A percentile compares a stretch with the other conserved stretches of the same genome.
Conservation (phyloP, 495 filamentous ascomycete species). For the Aspergillus kassunensis region DNA sequence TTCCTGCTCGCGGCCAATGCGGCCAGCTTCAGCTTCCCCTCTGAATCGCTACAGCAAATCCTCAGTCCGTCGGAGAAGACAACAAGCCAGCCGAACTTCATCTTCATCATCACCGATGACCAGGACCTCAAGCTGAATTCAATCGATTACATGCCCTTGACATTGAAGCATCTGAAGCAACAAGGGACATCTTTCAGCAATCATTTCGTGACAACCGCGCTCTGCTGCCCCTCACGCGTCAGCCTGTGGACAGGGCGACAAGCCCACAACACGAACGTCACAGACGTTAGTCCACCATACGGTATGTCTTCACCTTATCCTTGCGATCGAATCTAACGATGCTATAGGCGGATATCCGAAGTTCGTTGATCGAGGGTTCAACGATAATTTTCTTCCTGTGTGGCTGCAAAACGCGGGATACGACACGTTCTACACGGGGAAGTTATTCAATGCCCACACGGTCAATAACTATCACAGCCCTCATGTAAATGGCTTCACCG, state of each 20-base stretch:
- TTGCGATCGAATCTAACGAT: neutral
- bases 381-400: conserved; percentile 57
- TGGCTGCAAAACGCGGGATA: conserved; percentile 64
- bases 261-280: conserved; percentile 68
- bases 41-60: neutral
- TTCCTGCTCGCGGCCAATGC: neutral
- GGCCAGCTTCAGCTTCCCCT: neutral
- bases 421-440: conserved; percentile 63
- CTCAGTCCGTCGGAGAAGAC: neutral
- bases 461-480: conserved; percentile 52
- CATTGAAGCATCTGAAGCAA: conserved; percentile 43
- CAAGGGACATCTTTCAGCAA: conserved; percentile 46
- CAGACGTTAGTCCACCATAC: conserved; percentile 55
- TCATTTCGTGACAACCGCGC: conserved; percentile 54
- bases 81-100: conserved; percentile 41
- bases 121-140: conserved; percentile 55
- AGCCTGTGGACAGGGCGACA: conserved; percentile 56
- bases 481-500: conserved; percentile 46
- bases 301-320: conserved; percentile 33
- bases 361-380: conserved; percentile 54
- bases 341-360: conserved; percentile 61
- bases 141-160: conserved; percentile 49
- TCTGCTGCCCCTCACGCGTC: conserved; percentile 58
- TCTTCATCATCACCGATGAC: conserved; percentile 59
- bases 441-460: conserved; percentile 58